A percentile compares a stretch with the other conserved stretches of the same genome.
Conservation (phyloP, 139 green algal genomes). For the Chlamydomonas eustigma region DNA sequence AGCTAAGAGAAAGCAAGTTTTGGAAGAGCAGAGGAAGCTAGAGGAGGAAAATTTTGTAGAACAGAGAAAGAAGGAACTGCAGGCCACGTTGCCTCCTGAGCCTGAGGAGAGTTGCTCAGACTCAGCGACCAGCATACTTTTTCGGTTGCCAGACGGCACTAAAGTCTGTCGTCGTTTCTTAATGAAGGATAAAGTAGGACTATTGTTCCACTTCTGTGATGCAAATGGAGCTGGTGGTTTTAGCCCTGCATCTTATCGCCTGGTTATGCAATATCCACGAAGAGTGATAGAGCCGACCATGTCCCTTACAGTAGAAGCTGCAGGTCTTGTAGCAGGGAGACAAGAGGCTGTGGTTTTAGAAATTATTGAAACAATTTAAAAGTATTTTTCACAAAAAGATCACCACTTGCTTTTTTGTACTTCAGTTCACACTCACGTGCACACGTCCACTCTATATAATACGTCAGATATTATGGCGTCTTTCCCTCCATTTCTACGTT, state of each 20-base stretch:
- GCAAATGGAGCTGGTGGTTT: constrained; percentile 23
- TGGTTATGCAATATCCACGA: constrained; percentile 68
- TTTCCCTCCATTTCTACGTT: too few relatives aligned
- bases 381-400: too few relatives aligned
- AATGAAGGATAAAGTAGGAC: constrained; percentile 20
- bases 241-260: constrained; percentile 41
- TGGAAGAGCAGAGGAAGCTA: not conserved
- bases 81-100: constrained; percentile 46
- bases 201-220: constrained; percentile 62
- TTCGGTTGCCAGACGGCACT: constrained; percentile 67
- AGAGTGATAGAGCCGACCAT: constrained; percentile 30
- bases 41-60: not conserved
- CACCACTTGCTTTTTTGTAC: too few relatives aligned
- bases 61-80: constrained; percentile 26
- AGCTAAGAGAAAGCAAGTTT: not conserved
- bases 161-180: constrained; percentile 53
- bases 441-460: too few relatives aligned
- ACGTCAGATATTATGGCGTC: too few relatives aligned
- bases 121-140: constrained; percentile 22
- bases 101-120: constrained; percentile 5
- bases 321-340: constrained; percentile 25
- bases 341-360: constrained; percentile 37
- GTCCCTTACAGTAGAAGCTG: constrained; percentile 25
- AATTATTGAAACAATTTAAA: too few relatives aligned
- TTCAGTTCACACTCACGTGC: too few relatives aligned